Evolutionary conservation across 345 rosid genomes (phyloP), one percentile per base, ranked within the genome.

Genomic region (Draba incana): DNA sequence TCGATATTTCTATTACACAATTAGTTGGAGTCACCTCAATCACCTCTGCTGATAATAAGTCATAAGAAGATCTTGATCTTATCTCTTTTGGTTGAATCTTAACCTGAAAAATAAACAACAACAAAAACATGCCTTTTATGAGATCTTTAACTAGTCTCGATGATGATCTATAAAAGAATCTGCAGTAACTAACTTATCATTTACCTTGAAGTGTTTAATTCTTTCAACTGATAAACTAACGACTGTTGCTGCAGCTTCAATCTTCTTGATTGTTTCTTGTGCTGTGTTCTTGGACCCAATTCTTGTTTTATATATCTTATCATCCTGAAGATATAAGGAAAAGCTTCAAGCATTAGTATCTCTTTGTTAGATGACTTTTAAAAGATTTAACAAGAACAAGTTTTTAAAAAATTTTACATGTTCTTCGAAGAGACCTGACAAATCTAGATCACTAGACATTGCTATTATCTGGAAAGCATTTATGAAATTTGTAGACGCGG

Each of bases 391-490:
- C 28, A 20, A 20, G 15, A 41, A 33, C 10, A 23, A 16, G 25
- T 23, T 16, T 15, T 11, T 0, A 48, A 35, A 15, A 15, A 35
- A 25, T 31, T 8, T 66, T 78, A 76, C 98, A 84, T 81, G 83
- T 68, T 82, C 92, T 85, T 85, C 91, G 10, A 93, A 93, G 10
- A 88, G 96, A 74, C 97, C 94, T 30, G 96, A 90, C 80, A 90
- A 79, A 83, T 92, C 97, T 13, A 92, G 89, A 74, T 93, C 98
- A 44, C 80, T 80, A 38, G 96, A 93, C 98, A 90, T 90, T 57
- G 97, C 97, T 78, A 90, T 90, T 83, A 90, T 71, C 68, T 87
- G 86, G 70, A 93, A 93, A 28, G 98, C 98, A 73, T 88, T 90
- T 69, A 93, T 85, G 78, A 87, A 93, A 59, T 82, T 88, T 25